These are phyloP conservation scores for Aeminium ludgeri DNA, from an alignment of 495 filamentous ascomycete genomes.

Conservation along the genomic window DNA sequence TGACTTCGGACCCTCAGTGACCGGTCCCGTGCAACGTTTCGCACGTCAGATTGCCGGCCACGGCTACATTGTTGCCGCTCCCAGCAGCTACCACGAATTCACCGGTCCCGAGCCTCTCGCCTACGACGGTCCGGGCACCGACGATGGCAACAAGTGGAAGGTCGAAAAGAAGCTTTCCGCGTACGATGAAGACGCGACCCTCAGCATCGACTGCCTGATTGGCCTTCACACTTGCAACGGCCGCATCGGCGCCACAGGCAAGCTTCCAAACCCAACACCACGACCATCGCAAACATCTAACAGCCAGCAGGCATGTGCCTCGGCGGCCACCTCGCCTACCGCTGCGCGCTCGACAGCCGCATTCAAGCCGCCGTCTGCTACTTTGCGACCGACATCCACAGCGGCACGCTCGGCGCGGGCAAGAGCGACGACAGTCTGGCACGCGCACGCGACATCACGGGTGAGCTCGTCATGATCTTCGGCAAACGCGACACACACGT, in stretches of 20 bases:
- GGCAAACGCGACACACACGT: conserved; percentile 85
- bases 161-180: conserved; percentile 58
- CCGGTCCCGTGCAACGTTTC: conserved; percentile 79
- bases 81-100: conserved; percentile 87
- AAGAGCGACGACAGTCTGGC: conserved; percentile 51
- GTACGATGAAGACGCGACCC: conserved; percentile 72
- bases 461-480: conserved; percentile 66
- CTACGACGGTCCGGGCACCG: conserved; percentile 79
- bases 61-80: conserved; percentile 84
- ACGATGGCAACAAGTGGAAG: conserved; percentile 75
- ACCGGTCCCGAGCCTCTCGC: conserved; percentile 65
- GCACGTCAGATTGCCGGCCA: conserved; percentile 84
- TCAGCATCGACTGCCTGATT: conserved; percentile 59
- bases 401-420: conserved; percentile 49
- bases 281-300: not conserved
- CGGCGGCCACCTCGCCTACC: conserved; percentile 76
- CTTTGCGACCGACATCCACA: conserved; percentile 87
- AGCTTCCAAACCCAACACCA: not conserved
- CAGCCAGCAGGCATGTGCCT: conserved; percentile 60
- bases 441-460: conserved; percentile 56
- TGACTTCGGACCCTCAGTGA: conserved; percentile 38
- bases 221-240: conserved; percentile 68
- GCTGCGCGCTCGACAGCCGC: conserved; percentile 62
- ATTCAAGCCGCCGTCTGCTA: conserved; percentile 67
- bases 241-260: conserved; percentile 58